phyloP scores from a whole-genome alignment of 164 flowering plant genomes.

The grape (Vitis vinifera) region DNA sequence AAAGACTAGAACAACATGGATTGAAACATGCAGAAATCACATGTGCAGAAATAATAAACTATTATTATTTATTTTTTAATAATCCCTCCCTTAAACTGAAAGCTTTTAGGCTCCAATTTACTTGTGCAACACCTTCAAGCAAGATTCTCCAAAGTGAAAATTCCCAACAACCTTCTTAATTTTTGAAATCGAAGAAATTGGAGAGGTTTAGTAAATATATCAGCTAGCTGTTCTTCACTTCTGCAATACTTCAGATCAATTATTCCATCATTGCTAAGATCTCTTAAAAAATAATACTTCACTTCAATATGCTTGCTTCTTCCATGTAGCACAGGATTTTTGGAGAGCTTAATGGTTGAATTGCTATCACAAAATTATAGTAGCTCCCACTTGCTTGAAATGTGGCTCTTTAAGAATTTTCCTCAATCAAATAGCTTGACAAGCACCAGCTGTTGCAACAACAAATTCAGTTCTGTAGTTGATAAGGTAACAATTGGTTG shows the following conservation, averaged over 20 bases:
- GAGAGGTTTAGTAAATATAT: slow-evolving; percentile 8
- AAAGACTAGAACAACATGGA: too few species aligned
- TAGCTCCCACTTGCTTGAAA: not conserved
- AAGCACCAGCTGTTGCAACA: too few species aligned
- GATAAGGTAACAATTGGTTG: too few species aligned
- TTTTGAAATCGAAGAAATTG: not conserved
- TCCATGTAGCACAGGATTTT: slow-evolving; percentile 8
- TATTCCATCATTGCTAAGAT: slow-evolving; percentile 2
- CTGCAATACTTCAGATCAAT: not conserved
- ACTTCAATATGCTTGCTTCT: slow-evolving; percentile 12
- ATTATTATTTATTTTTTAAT: too few species aligned
- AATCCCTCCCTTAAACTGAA: too few species aligned
- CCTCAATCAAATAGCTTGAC: not conserved
- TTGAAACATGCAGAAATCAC: too few species aligned
- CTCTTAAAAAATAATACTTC: not conserved
- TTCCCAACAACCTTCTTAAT: not conserved
- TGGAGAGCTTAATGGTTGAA: slow-evolving; percentile 1
- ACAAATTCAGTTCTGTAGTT: too few species aligned
- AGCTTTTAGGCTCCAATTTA: too few species aligned
- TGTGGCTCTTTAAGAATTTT: not conserved
- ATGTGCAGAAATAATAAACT: too few species aligned
- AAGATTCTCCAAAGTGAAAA: too few species aligned
- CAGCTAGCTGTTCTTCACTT: slow-evolving; percentile 1
- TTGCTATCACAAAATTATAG: slow-evolving; percentile 1
- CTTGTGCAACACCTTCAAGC: too few species aligned